Evolutionary conservation across 352 stramenopile genomes (phyloP), one percentile per base, ranked within the genome.

Genomic region (Phytophthora palmivora): DNA sequence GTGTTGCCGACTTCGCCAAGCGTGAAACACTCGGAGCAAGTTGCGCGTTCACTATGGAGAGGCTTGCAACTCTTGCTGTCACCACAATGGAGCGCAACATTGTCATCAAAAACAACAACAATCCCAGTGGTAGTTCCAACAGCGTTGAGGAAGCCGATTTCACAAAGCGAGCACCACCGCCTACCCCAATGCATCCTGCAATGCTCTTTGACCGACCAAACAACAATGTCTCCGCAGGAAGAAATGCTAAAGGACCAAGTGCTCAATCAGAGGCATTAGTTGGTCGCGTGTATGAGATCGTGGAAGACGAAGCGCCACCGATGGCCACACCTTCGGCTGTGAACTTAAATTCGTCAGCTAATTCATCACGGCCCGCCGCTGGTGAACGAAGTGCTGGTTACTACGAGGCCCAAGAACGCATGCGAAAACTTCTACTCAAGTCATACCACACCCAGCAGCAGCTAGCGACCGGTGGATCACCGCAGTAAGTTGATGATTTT

Each of bases 371-470:
- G 3, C 22, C 61, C 14, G 68, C 58, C 10, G 66, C 70, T 18
- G 65, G 68, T 16, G 75, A 84, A 45, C 77, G 82, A 57, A 76
- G 60, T 56, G 53, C 69, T 19, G 74, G 70, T 8, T 88, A 87
- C 63, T 82, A 86, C 48, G 81, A 90, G 53, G 74, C 79, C 6
- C 80, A 91, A 63, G 78, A 90, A 43, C 80, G 81, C 10, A 93
- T 93, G 80, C 78, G 79, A 14, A 88, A 89, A 43, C 69, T 93
- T 24, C 62, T 93, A 36, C 69, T 90, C 55, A 89, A 93, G 75
- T 90, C 82, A 37, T 91, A 90, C 62, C 73, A 89, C 65, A 93
- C 84, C 42, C 83, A 91, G 57, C 82, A 91, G 67, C 80, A 91
- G 56, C 80, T 93, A 56, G 84, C 79, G 10, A 77, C 79, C 0